A percentile compares a stretch with the other conserved stretches of the same genome.
phyloP scores from a whole-genome alignment of 2,329 filamentous ascomycete species.

The Claviceps digitariae region DNA sequence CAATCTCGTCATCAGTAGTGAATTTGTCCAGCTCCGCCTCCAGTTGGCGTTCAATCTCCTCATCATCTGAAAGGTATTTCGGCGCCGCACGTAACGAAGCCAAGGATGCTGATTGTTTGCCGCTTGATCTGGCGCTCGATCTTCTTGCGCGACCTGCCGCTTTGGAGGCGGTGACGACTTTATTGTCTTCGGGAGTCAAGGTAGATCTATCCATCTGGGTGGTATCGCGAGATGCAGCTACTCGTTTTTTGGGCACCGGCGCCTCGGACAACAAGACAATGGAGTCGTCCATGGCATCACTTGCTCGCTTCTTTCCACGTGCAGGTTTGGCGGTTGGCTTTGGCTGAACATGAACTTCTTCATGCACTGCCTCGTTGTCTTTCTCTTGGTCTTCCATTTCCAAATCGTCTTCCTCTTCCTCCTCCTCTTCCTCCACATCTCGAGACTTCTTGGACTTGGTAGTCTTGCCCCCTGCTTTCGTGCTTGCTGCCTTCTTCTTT shows the following conservation, averaged over 20 bases:
- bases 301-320: slow-evolving; percentile 49
- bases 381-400: slow-evolving; percentile 17
- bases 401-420: slow-evolving; percentile 6
- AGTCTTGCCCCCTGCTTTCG: slow-evolving; percentile 25
- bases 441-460: slow-evolving; percentile 32
- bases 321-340: slow-evolving; percentile 25
- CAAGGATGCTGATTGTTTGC: slow-evolving; percentile 34
- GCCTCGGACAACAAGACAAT: slow-evolving; percentile 27
- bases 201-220: slow-evolving; percentile 26
- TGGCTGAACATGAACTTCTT: slow-evolving; percentile 14
- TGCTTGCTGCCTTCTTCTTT: slow-evolving; percentile 39
- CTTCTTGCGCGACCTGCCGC: slow-evolving; percentile 19
- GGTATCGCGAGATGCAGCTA: slow-evolving; percentile 36
- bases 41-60: slow-evolving; percentile 52
- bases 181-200: slow-evolving; percentile 25
- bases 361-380: slow-evolving; percentile 19
- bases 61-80: slow-evolving; percentile 40
- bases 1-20: slow-evolving; percentile 36
- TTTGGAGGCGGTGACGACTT: slow-evolving; percentile 25
- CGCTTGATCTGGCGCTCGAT: slow-evolving; percentile 24
- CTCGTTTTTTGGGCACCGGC: slow-evolving; percentile 46
- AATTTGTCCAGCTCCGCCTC: slow-evolving; percentile 50
- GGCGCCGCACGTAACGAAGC: slow-evolving; percentile 27
- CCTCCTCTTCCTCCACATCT: slow-evolving; percentile 18
- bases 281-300: slow-evolving; percentile 42